Percentiles rank a stretch among this genome's conserved stretches.
Evolutionary conservation across 2,329 filamentous ascomycete genomes (phyloP).

Genomic region (Sarocladiaceae sp.): DNA sequence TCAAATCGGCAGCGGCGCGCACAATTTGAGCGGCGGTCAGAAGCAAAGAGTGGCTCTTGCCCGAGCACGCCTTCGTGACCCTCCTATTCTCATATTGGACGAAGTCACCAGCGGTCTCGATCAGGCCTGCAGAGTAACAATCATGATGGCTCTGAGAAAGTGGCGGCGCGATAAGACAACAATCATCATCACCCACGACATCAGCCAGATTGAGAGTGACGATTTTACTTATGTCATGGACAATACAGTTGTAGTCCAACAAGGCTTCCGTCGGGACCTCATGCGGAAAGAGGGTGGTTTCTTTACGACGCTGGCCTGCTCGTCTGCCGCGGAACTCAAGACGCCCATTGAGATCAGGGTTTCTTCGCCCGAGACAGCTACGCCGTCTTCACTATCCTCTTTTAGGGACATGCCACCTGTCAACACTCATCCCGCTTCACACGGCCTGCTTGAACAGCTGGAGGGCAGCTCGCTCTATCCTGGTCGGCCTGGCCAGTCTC

Average conservation of each 20-base stretch:
- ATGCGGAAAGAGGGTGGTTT: slow-evolving; percentile 37
- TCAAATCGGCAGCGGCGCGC: slow-evolving; percentile 63
- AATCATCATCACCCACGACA: slow-evolving; percentile 89
- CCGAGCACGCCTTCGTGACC: slow-evolving; percentile 70
- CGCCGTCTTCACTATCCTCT: neutral
- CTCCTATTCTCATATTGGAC: slow-evolving; percentile 79
- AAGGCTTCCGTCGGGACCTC: slow-evolving; percentile 60
- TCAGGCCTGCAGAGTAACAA: slow-evolving; percentile 58
- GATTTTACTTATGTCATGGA: slow-evolving; percentile 84
- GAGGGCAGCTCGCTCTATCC: slow-evolving; percentile 1
- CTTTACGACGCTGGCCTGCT: slow-evolving; percentile 40
- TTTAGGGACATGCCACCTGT: neutral
- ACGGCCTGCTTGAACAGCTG: neutral
- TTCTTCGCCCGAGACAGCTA: neutral
- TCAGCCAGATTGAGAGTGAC: slow-evolving; percentile 64
- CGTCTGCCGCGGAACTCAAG: slow-evolving; percentile 12
- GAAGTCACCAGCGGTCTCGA: slow-evolving; percentile 87
- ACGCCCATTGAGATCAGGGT: slow-evolving; percentile 6
- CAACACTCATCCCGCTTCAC: neutral
- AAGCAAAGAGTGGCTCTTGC: slow-evolving; percentile 78
- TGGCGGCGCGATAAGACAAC: slow-evolving; percentile 84
- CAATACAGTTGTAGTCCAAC: slow-evolving; percentile 60
- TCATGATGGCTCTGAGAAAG: slow-evolving; percentile 70
- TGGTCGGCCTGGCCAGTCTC: neutral
- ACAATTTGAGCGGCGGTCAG: slow-evolving; percentile 77